Evolutionary conservation across 345 rosid species (phyloP), one percentile per base, ranked within the genome.

Genomic region (Populus alba): DNA sequence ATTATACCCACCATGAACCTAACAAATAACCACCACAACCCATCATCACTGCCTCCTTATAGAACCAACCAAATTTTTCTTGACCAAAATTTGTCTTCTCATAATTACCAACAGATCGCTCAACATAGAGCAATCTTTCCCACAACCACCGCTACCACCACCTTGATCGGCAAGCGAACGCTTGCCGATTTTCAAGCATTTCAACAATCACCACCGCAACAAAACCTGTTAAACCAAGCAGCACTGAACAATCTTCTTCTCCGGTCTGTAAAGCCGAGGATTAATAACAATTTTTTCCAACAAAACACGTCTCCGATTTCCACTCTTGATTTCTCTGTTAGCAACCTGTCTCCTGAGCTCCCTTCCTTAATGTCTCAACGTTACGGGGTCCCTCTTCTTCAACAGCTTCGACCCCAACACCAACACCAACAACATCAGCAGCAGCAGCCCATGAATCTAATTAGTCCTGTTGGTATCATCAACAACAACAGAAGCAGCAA

Each of bases 201-300:
- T 47, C 87, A 84, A 11, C 83, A 71, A 20, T 70, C 66, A 20
- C 79, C 66, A 11, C 73, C 74, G 23, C 75, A 77, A 15, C 75
- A 39, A 41, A 25, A 53, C 31, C 69, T 51, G 6, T 61, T 51
- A 3, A 84, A 84, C 62, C 77, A 80, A 17, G 81, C 87, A 22
- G 86, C 85, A 31, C 81, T 87, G 6, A 90, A 74, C 79, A 83
- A 79, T 22, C 81, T 91, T 45, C 81, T 88, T 75, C 84, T 84
- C 43, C 94, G 98, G 65, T 89, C 97, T 8, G 97, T 96, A n/a
- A 92, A 90, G 89, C 89, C 91, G 35, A 83, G 97, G 75, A 77
- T 72, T 23, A 69, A 38, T 43, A 69, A 41, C 72, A 69, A 38
- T 59, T 9, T 59, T 23, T 59, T 59, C 65, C 86, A 83, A 65